phyloP scores from a whole-genome alignment of 2,329 filamentous ascomycete species.

The Arthrobotrys sinensis region DNA sequence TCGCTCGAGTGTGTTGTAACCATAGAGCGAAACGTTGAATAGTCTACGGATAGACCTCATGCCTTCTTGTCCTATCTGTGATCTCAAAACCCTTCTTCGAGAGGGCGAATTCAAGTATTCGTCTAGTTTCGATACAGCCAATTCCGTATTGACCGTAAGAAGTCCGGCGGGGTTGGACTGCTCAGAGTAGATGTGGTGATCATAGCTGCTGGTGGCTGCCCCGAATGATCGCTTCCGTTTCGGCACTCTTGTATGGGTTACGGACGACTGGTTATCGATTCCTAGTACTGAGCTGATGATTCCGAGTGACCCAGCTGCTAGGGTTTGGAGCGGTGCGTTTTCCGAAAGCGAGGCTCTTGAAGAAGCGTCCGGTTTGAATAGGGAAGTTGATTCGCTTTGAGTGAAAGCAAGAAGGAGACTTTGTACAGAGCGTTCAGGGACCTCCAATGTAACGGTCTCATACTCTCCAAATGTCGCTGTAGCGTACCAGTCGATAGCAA shows the following conservation, averaged over 20 bases:
- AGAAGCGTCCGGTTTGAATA: slow-evolving; percentile 1
- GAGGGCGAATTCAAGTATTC: slow-evolving; percentile 48
- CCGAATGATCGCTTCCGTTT: slow-evolving; percentile 28
- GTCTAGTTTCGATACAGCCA: slow-evolving; percentile 38
- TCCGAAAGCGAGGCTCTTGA: neutral
- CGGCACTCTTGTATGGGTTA: neutral
- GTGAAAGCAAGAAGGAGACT: slow-evolving; percentile 47
- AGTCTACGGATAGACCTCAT: slow-evolving; percentile 52
- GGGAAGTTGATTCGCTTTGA: slow-evolving; percentile 5
- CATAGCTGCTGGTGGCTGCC: neutral
- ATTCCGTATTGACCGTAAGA: slow-evolving; percentile 32
- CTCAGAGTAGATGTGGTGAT: slow-evolving; percentile 3
- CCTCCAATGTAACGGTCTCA: slow-evolving; percentile 39
- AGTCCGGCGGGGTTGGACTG: neutral
- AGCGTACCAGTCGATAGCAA: slow-evolving; percentile 58
- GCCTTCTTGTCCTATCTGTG: slow-evolving; percentile 48
- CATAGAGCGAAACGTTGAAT: slow-evolving; percentile 52
- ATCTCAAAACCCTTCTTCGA: slow-evolving; percentile 40
- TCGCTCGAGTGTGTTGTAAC: slow-evolving; percentile 51
- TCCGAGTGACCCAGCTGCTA: slow-evolving; percentile 43
- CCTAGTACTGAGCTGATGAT: slow-evolving; percentile 47
- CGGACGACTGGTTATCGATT: slow-evolving; percentile 15
- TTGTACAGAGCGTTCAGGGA: slow-evolving; percentile 35
- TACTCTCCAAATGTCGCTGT: slow-evolving; percentile 55
- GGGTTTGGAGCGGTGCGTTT: slow-evolving; percentile 39